Evolutionary conservation across 805 yeast genomes (phyloP).

Genomic region (Teunomyces atbi): DNA sequence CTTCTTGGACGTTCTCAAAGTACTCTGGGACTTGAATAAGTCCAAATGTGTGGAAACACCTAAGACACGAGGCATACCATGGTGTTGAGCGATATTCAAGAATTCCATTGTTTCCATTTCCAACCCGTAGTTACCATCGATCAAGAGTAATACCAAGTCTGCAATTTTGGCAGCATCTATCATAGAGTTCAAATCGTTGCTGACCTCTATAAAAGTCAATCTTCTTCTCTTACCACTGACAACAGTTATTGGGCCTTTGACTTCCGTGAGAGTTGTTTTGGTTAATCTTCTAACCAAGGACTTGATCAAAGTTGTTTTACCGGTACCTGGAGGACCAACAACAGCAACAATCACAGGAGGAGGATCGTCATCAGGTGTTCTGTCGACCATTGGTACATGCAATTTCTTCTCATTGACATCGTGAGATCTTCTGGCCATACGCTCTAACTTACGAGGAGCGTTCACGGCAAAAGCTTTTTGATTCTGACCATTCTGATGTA

Average conservation of each 20-base stretch:
- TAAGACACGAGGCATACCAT: constrained; percentile 96
- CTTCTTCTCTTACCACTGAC: constrained; percentile 94
- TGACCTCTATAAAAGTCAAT: constrained; percentile 88
- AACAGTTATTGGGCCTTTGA: constrained; percentile 94
- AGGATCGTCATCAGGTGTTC: constrained; percentile 96
- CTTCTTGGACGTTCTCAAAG: constrained; percentile 88
- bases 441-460: constrained; percentile 79
- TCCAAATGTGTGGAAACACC: constrained; percentile 97
- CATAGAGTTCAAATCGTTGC: constrained; percentile 92
- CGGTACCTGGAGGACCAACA: constrained; percentile 99
- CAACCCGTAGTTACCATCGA: constrained; percentile 96
- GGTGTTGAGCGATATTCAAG: constrained; percentile 92
- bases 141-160: constrained; percentile 81
- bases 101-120: constrained; percentile 99
- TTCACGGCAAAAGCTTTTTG: constrained; percentile 45
- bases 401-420: constrained; percentile 80
- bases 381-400: constrained; percentile 96
- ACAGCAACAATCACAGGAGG: constrained; percentile 96
- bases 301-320: constrained; percentile 89
- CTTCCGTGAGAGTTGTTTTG: constrained; percentile 79
- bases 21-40: constrained; percentile 83
- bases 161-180: constrained; percentile 94
- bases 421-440: constrained; percentile 78
- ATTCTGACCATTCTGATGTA: constrained; percentile 76
- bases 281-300: constrained; percentile 85